Evolutionary conservation across 371 early-diverging fungal genomes (phyloP).

Genomic region (Syncephalis fuscata): DNA sequence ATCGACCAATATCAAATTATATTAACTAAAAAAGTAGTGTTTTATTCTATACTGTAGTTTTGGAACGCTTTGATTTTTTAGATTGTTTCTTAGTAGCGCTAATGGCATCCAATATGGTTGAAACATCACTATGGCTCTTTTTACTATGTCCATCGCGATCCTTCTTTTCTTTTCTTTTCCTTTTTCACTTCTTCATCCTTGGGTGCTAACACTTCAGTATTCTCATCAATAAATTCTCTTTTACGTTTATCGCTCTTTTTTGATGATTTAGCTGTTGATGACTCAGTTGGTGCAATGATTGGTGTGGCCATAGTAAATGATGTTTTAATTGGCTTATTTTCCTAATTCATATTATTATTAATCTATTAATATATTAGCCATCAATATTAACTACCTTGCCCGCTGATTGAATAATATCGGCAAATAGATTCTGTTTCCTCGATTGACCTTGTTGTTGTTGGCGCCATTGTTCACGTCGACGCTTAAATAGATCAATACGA

Average conservation of each 20-base stretch:
- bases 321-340: neutral
- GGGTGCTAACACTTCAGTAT: conserved; percentile 9
- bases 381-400: conserved; percentile 12
- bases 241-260: neutral
- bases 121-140: conserved; percentile 14
- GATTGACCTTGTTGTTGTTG: conserved; percentile 50
- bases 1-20: no score
- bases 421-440: conserved; percentile 54
- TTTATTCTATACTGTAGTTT: no score
- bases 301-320: conserved; percentile 1
- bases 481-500: conserved; percentile 56
- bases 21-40: no score
- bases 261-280: conserved; percentile 4
- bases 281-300: conserved; percentile 5
- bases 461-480: conserved; percentile 53
- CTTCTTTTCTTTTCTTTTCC: conserved; percentile 7
- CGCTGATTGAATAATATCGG: conserved; percentile 28
- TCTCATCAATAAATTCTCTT: conserved; percentile 4
- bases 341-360: neutral
- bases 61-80: conserved; percentile 12
- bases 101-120: conserved; percentile 19
- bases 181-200: no score
- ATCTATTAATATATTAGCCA: conserved; percentile 6
- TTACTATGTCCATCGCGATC: no score
- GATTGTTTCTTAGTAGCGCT: conserved; percentile 24